These are phyloP conservation scores for Ramaria rubella DNA, from an alignment of 768 basidiomycete genomes.

Conservation along the genomic window DNA sequence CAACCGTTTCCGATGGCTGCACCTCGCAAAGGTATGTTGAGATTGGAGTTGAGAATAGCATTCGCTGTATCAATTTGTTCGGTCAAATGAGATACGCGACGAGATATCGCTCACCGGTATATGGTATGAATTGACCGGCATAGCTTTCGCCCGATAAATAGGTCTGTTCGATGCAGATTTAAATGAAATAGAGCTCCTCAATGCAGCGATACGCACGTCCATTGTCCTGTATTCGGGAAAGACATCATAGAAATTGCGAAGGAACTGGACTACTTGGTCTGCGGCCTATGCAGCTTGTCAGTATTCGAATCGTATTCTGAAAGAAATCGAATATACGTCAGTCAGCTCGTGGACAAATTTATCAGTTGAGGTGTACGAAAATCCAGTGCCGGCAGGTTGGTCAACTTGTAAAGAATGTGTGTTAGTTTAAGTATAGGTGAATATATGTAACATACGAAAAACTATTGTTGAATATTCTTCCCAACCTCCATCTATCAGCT, in stretches of 20 bases:
- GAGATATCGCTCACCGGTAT: conserved; percentile 55
- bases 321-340: conserved; percentile 39
- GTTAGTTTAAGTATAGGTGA: conserved; percentile 3
- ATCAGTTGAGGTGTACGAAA: conserved; percentile 84
- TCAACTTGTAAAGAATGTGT: conserved; percentile 55
- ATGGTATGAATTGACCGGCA: conserved; percentile 97
- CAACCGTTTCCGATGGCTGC: conserved; percentile 95
- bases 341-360: conserved; percentile 73
- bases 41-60: conserved; percentile 56
- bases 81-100: background rate
- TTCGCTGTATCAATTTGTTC: conserved; percentile 46
- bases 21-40: conserved; percentile 64
- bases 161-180: conserved; percentile 47
- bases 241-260: conserved; percentile 79
- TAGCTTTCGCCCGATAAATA: conserved; percentile 95
- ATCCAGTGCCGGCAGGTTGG: conserved; percentile 95
- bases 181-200: background rate
- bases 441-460: conserved; percentile 47
- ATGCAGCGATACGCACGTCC: conserved; percentile 54
- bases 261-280: conserved; percentile 73
- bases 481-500: conserved; percentile 83
- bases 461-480: conserved; percentile 95
- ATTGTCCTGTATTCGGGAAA: conserved; percentile 82
- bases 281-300: conserved; percentile 46
- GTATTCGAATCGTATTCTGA: background rate